These are phyloP conservation scores for Fomitopsis pinicola DNA, from an alignment of 1,284 basidiomycete species.

Conservation along the genomic window DNA sequence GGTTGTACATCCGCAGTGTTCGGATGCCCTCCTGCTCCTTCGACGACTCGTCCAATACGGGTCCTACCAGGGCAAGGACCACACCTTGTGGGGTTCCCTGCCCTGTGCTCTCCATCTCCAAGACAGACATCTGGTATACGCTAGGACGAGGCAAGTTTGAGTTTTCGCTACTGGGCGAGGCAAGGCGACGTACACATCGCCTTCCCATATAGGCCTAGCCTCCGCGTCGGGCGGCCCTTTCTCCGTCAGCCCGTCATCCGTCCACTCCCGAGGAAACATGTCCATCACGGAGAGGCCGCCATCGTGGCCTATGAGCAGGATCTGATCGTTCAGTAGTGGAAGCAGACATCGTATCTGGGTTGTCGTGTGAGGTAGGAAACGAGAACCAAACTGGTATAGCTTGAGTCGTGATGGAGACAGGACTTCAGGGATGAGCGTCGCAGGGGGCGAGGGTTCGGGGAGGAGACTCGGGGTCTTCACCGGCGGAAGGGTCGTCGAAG, in stretches of 20 bases:
- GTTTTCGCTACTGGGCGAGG: not conserved
- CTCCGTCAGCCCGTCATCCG: constrained; percentile 40
- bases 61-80: constrained; percentile 66
- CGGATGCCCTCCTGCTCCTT: constrained; percentile 49
- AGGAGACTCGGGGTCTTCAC: constrained; percentile 3
- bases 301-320: constrained; percentile 72
- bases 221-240: constrained; percentile 69
- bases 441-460: constrained; percentile 27
- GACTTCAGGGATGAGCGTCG: constrained; percentile 45
- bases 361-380: constrained; percentile 76
- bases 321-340: constrained; percentile 56
- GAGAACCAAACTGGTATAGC: constrained; percentile 73
- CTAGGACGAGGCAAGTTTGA: constrained; percentile 32
- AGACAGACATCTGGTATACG: constrained; percentile 68
- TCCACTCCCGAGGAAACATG: constrained; percentile 68
- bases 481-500: constrained; percentile 29
- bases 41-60: constrained; percentile 41
- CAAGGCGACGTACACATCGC: constrained; percentile 56
- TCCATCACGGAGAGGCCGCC: constrained; percentile 74
- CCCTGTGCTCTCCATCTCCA: constrained; percentile 61
- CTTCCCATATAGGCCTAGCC: constrained; percentile 62
- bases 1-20: constrained; percentile 73
- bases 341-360: constrained; percentile 68
- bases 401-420: constrained; percentile 58
- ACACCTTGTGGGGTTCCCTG: constrained; percentile 68